Evolutionary conservation across 306 rosid species (phyloP), one percentile per base, ranked within the genome.

Genomic region (Cicer arietinum): DNA sequence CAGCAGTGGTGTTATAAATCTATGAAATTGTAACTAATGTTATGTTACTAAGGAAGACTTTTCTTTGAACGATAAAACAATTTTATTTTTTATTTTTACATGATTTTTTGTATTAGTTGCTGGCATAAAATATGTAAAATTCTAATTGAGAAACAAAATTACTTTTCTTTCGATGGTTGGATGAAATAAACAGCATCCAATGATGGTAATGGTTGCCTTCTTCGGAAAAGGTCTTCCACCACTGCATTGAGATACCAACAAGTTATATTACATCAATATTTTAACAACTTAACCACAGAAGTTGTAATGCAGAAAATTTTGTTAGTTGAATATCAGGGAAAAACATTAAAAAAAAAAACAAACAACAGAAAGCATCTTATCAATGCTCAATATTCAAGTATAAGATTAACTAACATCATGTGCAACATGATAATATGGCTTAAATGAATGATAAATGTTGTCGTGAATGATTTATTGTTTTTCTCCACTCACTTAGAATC

Each of bases 151-250:
- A 75, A 69, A 79, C 50, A 56, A 69, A 54, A 73, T 75, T 89
- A 92, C 99, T 94, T 94, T 83, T 92, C 96, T 90, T 92, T 94
- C 18, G 81, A 70, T 40, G 97, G 99, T 83, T 94, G 99, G 16
- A 94, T 78, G 89, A 82, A 94, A 84, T 92, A 94, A 83, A 94
- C 83, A 80, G 83, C 99, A 81, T 92, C 97, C 93, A 94, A 56
- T 41, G 95, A 90, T 20, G 99, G 99, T 88, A 94, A 81, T 10
- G 97, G 97, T 72, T 94, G 92, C 87, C 99, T 92, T 85, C 99
- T 87, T 80, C 93, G 85, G 79, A 94, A 94, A 68, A 94, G 90
- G 78, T 94, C 99, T 85, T 94, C 99, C 60, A 94, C 97, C 92
- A 92, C 99, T 92, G 90, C 88, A 85, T 71, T 70, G 71, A 71